Evolutionary conservation across 345 rosid genomes (phyloP).

Genomic region (Dimocarpus longan): DNA sequence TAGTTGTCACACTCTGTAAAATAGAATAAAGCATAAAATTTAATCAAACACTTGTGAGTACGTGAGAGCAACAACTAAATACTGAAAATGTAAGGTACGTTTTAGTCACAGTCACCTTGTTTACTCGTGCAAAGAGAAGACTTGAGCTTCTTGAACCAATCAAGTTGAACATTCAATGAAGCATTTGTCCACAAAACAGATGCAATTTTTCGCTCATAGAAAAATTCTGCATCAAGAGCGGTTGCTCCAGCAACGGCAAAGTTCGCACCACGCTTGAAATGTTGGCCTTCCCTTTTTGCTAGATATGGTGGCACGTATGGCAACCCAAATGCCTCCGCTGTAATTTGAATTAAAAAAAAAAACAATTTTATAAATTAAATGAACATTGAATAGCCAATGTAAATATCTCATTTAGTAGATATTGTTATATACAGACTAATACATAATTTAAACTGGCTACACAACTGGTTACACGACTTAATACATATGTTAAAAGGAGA

Average conservation of each 20-base stretch:
- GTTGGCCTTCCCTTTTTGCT: slow-evolving; percentile 26
- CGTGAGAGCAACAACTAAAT: not conserved
- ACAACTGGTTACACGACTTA: too few species aligned
- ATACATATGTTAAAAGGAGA: too few species aligned
- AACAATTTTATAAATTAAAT: not conserved
- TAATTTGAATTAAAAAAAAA: not conserved
- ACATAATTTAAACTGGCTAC: too few species aligned
- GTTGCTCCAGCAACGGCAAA: slow-evolving; percentile 81
- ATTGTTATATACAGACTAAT: not conserved
- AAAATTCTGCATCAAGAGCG: slow-evolving; percentile 48
- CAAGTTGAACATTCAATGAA: slow-evolving; percentile 54
- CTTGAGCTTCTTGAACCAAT: slow-evolving; percentile 67
- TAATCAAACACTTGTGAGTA: not conserved
- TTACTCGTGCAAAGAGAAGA: slow-evolving; percentile 47
- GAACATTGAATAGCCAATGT: not conserved
- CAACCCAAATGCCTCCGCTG: slow-evolving; percentile 64
- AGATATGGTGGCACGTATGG: slow-evolving; percentile 59
- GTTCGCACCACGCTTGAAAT: slow-evolving; percentile 41
- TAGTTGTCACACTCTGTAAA: slow-evolving; percentile 48
- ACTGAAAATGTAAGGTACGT: not conserved
- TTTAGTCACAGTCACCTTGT: slow-evolving; percentile 36
- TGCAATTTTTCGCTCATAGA: slow-evolving; percentile 34
- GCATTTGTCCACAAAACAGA: slow-evolving; percentile 44
- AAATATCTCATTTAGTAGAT: too few species aligned
- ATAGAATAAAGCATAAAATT: not conserved